Evolutionary conservation across 768 basidiomycete genomes (phyloP), one percentile per base, ranked within the genome.

Genomic region (Serendipita sp.): DNA sequence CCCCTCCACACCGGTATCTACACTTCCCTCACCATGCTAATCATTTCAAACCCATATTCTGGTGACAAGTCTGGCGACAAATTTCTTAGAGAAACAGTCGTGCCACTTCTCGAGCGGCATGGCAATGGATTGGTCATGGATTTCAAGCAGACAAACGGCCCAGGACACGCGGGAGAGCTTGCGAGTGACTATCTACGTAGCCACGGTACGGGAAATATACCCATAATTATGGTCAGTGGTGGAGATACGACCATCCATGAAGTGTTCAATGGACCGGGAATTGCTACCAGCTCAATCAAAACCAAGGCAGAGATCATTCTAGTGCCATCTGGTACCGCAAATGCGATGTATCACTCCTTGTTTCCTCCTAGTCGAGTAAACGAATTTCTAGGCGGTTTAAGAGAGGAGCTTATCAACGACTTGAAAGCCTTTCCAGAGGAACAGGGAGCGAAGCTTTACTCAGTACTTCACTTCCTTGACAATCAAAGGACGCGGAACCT

Each of bases 191-290:
- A 60, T 36, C n/a, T 23, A 15, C 11, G 23, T 4, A 46, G 18
- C 44, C 35, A 32, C 44, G 36, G 8, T 7, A 58, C 66, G 81
- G 63, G 79, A 79, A 0, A 71, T 88, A 54, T 71, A 88, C 62
- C 76, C 3, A 47, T 65, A 30, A 66, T 92, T 30, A 52, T 72
- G 8, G 38, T 69, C 28, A 82, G 80, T 15, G 91, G 93, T 3
- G 94, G 94, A 5, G 94, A 98, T 73, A 94, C 94, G 16, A 96
- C 93, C 0, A 77, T 92, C 44, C 90, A 95, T 72, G 93, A 98
- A 69, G 81, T 95, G 67, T 78, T 93, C 71, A 88, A 86, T 67
- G 78, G 78, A 10, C 71, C 90, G 38, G 41, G 41, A 5, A 41
- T 41, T 73, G 77, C 44, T 70, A 71, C 28, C 68, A 69, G 16